phyloP scores from a whole-genome alignment of 164 flowering plant genomes.

The Tetrastigma voinierianum region DNA sequence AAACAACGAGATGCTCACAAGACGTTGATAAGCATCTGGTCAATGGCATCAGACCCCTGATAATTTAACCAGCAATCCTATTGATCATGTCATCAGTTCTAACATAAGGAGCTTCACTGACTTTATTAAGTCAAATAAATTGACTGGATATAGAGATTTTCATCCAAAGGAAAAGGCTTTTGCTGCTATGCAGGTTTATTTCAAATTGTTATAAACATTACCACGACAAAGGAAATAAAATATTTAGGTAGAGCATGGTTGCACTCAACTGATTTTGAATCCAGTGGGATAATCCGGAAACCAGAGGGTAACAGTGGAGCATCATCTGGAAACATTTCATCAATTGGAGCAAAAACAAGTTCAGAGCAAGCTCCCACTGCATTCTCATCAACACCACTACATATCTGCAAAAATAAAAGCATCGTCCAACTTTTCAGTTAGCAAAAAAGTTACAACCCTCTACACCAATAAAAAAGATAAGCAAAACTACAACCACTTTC shows the following conservation, averaged over 20 bases:
- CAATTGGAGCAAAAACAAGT: slow-evolving; percentile 92
- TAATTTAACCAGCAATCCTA: too few species aligned
- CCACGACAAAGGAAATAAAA: neutral
- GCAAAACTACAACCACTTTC: neutral
- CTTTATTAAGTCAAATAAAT: neutral
- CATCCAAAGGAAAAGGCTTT: neutral
- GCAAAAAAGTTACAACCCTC: neutral
- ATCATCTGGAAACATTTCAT: slow-evolving; percentile 94
- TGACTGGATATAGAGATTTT: neutral
- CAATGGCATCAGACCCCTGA: too few species aligned
- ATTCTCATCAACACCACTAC: slow-evolving; percentile 83
- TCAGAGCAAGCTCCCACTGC: slow-evolving; percentile 90
- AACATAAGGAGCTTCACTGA: slow-evolving; percentile 1
- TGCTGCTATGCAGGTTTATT: neutral
- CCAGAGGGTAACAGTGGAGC: slow-evolving; percentile 87
- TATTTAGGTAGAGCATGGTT: neutral
- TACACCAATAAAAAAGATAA: neutral
- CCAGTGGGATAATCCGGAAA: slow-evolving; percentile 81
- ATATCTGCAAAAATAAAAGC: slow-evolving; percentile 47
- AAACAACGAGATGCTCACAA: too few species aligned
- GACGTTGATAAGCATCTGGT: too few species aligned
- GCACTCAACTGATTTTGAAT: slow-evolving; percentile 73
- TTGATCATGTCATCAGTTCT: neutral
- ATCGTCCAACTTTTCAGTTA: too few species aligned
- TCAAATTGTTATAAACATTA: neutral